Base-by-base conservation (phyloP, 192 early-diverging fungal species). In the Backusella australiensis region DNA sequence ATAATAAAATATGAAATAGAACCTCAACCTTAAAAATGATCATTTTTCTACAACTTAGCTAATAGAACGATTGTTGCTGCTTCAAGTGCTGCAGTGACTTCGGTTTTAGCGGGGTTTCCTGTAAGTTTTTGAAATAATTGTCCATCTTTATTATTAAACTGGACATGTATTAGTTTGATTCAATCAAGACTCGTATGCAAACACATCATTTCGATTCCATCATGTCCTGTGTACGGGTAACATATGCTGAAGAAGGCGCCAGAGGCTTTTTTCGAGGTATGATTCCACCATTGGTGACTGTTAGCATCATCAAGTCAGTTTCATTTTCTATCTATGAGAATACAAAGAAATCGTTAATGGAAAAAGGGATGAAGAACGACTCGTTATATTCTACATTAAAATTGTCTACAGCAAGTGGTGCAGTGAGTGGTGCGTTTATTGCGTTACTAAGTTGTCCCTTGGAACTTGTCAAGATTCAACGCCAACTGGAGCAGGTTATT, bases 151-250 rank as follows among this genome's bases (percentile, higher is more conserved):
- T 38, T 7, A 38, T 44, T 44, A 53, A 53, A 23, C 34, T 49
- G 6, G 15, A n/a, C n/a, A 49, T 38, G 9, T 14, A 5, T 32
- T 46, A 79, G 78, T 98, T 98, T 84, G 97, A 99, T 83, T 94
- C 95, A 26, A 85, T 99, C 49, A 99, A 99, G 85, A 99, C 97
- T 19, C 85, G 96, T 67, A 96, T 99, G 95, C 97, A 99, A 83
- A 97, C 96, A 6, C 91, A 94, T 77, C 87, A 91, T 26, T 99
- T 97, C 78, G 85, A 84, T 41, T 93, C 93, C 29, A 90, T 93
- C 23, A 81, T 91, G 76, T 89, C 82, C 12, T 99, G 97, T 80
- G 88, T 96, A 19, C 84, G 85, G 42, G 78, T 85, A 34, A 96
- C 95, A 0, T 93, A 95, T 78, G 77, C 84, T 23, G 88, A 91